A percentile compares a stretch with the other conserved stretches of the same genome.
These are phyloP conservation scores for Fusarium lateritium DNA, from an alignment of 2,329 filamentous ascomycete species.

Conservation along the genomic window DNA sequence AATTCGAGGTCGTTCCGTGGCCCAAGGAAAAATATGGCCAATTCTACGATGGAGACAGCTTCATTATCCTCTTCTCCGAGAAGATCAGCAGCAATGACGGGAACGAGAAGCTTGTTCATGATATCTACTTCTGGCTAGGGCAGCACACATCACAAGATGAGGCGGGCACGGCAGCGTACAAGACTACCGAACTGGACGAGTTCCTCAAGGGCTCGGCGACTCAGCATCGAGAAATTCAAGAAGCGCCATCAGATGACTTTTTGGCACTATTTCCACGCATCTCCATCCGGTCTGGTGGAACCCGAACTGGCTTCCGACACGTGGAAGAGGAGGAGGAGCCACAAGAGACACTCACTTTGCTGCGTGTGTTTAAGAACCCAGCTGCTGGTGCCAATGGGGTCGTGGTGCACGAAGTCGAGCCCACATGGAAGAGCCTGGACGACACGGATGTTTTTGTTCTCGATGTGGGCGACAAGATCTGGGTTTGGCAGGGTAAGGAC, in stretches of 20 bases:
- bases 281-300: slow-evolving; percentile 72
- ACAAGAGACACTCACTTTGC: slow-evolving; percentile 64
- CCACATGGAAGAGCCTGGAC: slow-evolving; percentile 73
- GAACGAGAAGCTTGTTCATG: slow-evolving; percentile 67
- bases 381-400: slow-evolving; percentile 62
- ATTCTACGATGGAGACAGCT: slow-evolving; percentile 79
- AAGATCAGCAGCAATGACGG: slow-evolving; percentile 63
- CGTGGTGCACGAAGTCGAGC: slow-evolving; percentile 75
- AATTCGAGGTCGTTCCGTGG: slow-evolving; percentile 75
- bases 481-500: slow-evolving; percentile 77
- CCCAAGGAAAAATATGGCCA: slow-evolving; percentile 69
- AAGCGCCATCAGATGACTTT: slow-evolving; percentile 71
- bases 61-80: slow-evolving; percentile 74
- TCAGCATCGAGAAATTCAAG: slow-evolving; percentile 76
- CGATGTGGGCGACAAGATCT: slow-evolving; percentile 75
- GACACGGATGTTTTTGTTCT: slow-evolving; percentile 77
- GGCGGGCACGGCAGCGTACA: slow-evolving; percentile 78
- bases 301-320: slow-evolving; percentile 74
- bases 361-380: slow-evolving; percentile 75
- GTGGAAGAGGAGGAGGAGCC: slow-evolving; percentile 65
- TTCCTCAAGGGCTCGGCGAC: slow-evolving; percentile 73
- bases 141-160: slow-evolving; percentile 77
- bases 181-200: slow-evolving; percentile 79
- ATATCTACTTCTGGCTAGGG: slow-evolving; percentile 80
- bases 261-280: slow-evolving; percentile 72